Percentiles rank a stretch among this genome's conserved stretches.
Conservation (phyloP, 805 yeast genomes). For the Brettanomyces nanus region DNA sequence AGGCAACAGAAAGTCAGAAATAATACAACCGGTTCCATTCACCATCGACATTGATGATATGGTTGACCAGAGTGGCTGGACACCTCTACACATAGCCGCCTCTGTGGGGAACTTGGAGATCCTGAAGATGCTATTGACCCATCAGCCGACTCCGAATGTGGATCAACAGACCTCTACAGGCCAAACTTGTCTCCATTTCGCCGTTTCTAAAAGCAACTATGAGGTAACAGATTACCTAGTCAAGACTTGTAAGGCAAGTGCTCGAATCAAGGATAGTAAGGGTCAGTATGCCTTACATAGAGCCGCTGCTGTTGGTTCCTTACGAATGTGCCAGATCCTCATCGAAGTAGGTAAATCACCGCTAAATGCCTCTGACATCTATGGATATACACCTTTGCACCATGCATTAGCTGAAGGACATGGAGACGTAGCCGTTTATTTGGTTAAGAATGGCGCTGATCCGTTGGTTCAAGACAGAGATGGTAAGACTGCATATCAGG, state of each 20-base stretch:
- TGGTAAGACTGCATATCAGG: constrained; percentile 47
- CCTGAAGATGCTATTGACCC: constrained; percentile 39
- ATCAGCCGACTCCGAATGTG: constrained; percentile 51
- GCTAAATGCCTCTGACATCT: constrained; percentile 56
- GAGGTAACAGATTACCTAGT: constrained; percentile 49
- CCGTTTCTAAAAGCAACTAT: constrained; percentile 60
- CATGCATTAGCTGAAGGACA: constrained; percentile 90
- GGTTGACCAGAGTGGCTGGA: constrained; percentile 78
- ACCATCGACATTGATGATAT: constrained; percentile 59
- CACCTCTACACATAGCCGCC: constrained; percentile 76
- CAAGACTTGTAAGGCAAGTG: constrained; percentile 46
- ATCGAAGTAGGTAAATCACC: constrained; percentile 48
- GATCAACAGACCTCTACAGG: constrained; percentile 56
- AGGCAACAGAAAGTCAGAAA: background rate
- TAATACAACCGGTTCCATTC: constrained; percentile 8
- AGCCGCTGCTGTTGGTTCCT: constrained; percentile 73
- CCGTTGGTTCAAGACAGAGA: constrained; percentile 35
- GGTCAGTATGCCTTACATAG: constrained; percentile 68
- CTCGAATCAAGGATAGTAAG: constrained; percentile 57
- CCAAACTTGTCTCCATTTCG: constrained; percentile 66
- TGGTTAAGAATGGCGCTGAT: constrained; percentile 68
- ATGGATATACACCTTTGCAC: constrained; percentile 83
- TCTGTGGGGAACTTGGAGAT: constrained; percentile 59
- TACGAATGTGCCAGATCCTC: constrained; percentile 46
- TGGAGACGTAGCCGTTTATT: constrained; percentile 59